Conservation (phyloP, 1,284 basidiomycete species). For the Trichosporon coremiiforme region DNA sequence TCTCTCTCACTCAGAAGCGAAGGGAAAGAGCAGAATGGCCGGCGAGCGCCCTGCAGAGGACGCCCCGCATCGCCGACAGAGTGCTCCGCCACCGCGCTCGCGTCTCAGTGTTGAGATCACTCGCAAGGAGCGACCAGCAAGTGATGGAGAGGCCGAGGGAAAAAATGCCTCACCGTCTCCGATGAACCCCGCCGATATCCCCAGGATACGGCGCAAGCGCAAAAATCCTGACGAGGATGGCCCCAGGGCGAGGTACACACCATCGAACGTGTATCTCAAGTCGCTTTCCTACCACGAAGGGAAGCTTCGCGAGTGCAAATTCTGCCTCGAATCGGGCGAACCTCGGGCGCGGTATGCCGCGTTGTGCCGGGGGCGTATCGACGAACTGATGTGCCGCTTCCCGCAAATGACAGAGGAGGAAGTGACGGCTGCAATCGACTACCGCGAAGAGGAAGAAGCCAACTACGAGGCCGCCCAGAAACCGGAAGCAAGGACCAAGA, state of each 20-base stretch:
- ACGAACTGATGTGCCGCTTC: neutral
- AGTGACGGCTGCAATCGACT: neutral
- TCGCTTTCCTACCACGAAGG: neutral
- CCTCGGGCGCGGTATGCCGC: neutral
- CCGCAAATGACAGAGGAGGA: constrained; percentile 2
- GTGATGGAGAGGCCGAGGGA: neutral
- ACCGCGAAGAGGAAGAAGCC: constrained; percentile 12
- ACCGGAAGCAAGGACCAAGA: neutral
- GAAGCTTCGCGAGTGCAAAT: neutral
- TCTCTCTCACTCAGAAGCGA: constrained; percentile 12
- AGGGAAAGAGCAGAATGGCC: constrained; percentile 36
- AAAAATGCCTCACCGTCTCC: neutral
- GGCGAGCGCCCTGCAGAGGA: constrained; percentile 30
- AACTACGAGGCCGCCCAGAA: neutral
- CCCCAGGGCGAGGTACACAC: neutral
- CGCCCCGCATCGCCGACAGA: neutral
- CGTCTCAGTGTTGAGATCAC: constrained; percentile 24
- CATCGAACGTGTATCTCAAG: neutral
- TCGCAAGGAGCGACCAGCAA: constrained; percentile 21
- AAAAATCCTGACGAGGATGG: neutral
- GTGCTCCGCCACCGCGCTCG: neutral
- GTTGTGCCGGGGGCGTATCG: constrained; percentile 11
- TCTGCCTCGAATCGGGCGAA: neutral
- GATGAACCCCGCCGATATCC: neutral
- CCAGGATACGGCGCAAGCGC: neutral